A percentile compares a stretch with the other conserved stretches of the same genome.
phyloP scores from a whole-genome alignment of 2,329 filamentous ascomycete species.

The Zasmidium angulare region DNA sequence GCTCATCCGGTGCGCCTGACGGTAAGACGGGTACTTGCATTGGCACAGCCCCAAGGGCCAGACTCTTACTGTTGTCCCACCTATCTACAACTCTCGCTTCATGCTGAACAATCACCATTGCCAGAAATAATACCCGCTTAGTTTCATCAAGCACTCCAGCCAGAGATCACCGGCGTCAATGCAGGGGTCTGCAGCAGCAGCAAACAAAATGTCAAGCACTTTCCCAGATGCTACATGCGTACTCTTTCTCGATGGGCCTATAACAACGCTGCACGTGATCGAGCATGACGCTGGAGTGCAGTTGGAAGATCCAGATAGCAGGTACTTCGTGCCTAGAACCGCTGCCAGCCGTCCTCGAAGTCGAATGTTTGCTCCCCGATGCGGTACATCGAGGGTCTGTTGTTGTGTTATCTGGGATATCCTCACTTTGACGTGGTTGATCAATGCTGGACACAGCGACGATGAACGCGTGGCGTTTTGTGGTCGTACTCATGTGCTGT shows the following conservation, averaged over 20 bases:
- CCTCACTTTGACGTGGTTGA: neutral
- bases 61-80: neutral
- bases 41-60: neutral
- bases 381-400: no score
- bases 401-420: neutral
- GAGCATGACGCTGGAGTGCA: neutral
- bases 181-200: neutral
- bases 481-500: neutral
- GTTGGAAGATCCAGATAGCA: no score
- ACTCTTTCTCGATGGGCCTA: neutral
- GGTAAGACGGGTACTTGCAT: conserved; percentile 3
- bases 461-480: neutral
- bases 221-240: no score
- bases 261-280: neutral
- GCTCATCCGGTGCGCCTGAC: neutral
- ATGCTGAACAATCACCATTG: neutral
- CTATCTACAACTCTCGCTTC: neutral
- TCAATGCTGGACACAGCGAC: neutral
- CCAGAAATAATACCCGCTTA: no score
- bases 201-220: neutral
- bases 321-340: no score
- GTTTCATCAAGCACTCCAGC: no score
- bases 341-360: neutral
- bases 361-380: neutral
- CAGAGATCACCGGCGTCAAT: neutral